Percentiles rank a stretch among this genome's conserved stretches.
phyloP scores from a whole-genome alignment of 139 green algal species.

The Coccomyxa sp. region DNA sequence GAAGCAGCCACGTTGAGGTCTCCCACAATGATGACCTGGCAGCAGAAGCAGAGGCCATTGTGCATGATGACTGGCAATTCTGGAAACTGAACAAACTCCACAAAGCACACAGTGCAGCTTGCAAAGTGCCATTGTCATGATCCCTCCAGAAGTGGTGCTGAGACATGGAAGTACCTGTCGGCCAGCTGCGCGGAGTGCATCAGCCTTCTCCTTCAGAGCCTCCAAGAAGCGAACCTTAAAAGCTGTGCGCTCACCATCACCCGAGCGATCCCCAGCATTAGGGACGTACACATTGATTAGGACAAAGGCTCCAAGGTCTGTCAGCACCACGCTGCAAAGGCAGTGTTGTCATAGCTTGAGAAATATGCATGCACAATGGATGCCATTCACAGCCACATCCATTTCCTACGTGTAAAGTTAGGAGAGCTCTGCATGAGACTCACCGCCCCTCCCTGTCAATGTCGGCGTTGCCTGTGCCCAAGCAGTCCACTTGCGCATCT shows the following conservation, averaged over 20 bases:
- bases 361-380: conserved; percentile 20
- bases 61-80: neutral
- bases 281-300: conserved; percentile 55
- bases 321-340: conserved; percentile 33
- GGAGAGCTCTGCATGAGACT: neutral
- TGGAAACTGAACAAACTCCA: neutral
- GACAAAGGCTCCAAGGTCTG: conserved; percentile 50
- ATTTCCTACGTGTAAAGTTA: neutral
- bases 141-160: too few relatives aligned
- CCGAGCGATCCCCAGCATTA: conserved; percentile 59
- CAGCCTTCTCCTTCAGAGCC: neutral
- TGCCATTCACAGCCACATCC: neutral
- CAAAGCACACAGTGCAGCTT: neutral
- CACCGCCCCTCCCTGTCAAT: conserved; percentile 54
- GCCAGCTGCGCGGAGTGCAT: neutral
- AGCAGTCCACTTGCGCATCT: conserved; percentile 28
- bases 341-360: neutral
- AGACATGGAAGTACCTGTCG: neutral
- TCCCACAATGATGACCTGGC: conserved; percentile 57
- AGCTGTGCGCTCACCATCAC: conserved; percentile 29
- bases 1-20: conserved; percentile 57
- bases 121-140: neutral
- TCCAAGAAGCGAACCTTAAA: conserved; percentile 65
- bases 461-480: conserved; percentile 31
- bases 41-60: neutral